phyloP scores from a whole-genome alignment of 2,329 filamentous ascomycete species.

The Penicillium freii region DNA sequence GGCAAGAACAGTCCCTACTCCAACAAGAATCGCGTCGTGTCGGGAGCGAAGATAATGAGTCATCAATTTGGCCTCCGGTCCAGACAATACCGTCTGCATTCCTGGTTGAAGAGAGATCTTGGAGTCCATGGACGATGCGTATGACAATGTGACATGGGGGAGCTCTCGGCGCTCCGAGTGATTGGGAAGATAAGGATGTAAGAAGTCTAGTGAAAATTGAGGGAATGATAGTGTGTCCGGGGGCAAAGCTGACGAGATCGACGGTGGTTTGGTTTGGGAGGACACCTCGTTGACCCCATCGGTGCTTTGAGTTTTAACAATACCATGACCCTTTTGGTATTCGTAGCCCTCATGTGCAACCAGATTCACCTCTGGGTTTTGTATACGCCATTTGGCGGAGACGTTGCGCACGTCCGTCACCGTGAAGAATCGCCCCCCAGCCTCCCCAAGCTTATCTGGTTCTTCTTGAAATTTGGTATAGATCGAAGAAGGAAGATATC shows the following conservation, averaged over 20 bases:
- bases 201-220: constrained; percentile 44
- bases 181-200: constrained; percentile 54
- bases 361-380: constrained; percentile 45
- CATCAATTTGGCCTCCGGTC: constrained; percentile 81
- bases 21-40: constrained; percentile 82
- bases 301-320: constrained; percentile 34
- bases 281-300: constrained; percentile 14
- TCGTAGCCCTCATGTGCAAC: constrained; percentile 47
- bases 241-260: constrained; percentile 26
- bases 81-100: constrained; percentile 78
- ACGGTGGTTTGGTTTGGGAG: constrained; percentile 9
- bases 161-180: constrained; percentile 34
- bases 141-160: constrained; percentile 75
- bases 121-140: constrained; percentile 85
- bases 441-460: constrained; percentile 43
- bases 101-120: constrained; percentile 74
- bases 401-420: constrained; percentile 50
- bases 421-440: constrained; percentile 48
- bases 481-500: constrained; percentile 50
- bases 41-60: constrained; percentile 82
- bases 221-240: constrained; percentile 49
- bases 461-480: constrained; percentile 50
- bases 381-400: constrained; percentile 49
- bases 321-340: constrained; percentile 45
- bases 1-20: constrained; percentile 76